A percentile compares a stretch with the other conserved stretches of the same genome.
Evolutionary conservation across 1,139 yeast species (phyloP).

Genomic region (Lodderomyces margitis): DNA sequence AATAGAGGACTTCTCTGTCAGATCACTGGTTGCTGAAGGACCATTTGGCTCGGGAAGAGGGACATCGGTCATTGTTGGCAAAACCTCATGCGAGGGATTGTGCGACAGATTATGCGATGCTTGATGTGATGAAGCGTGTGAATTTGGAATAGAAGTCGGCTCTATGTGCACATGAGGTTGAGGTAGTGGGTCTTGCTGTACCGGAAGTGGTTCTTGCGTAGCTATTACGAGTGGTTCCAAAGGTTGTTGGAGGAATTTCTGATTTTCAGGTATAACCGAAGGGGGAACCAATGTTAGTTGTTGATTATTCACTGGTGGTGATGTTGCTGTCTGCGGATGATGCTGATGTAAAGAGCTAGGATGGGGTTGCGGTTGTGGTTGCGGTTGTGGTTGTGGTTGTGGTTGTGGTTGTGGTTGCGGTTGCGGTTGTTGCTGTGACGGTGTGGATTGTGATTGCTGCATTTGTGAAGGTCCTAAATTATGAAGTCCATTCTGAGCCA

Average conservation of each 20-base stretch:
- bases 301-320: background rate
- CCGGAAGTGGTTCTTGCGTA: slow-evolving; percentile 6
- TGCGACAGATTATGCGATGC: background rate
- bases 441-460: slow-evolving; percentile 13
- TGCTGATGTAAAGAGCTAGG: background rate
- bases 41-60: background rate
- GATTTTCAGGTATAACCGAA: background rate
- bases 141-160: background rate
- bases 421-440: slow-evolving; percentile 4
- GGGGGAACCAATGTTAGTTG: background rate
- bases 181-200: slow-evolving; percentile 7
- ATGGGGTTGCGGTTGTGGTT: slow-evolving; percentile 11
- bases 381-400: slow-evolving; percentile 8
- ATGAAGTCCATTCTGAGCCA: background rate
- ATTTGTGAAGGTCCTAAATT: slow-evolving; percentile 2
- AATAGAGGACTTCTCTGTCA: background rate
- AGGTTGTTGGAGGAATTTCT: background rate
- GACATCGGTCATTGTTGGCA: background rate
- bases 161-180: background rate
- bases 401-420: slow-evolving; percentile 7
- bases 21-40: background rate
- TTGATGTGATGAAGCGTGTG: background rate
- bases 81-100: background rate
- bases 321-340: background rate
- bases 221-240: slow-evolving; percentile 5